Evolutionary conservation across 2,329 filamentous ascomycete species (phyloP), one percentile per base, ranked within the genome.

Genomic region (Xylaria sp.): DNA sequence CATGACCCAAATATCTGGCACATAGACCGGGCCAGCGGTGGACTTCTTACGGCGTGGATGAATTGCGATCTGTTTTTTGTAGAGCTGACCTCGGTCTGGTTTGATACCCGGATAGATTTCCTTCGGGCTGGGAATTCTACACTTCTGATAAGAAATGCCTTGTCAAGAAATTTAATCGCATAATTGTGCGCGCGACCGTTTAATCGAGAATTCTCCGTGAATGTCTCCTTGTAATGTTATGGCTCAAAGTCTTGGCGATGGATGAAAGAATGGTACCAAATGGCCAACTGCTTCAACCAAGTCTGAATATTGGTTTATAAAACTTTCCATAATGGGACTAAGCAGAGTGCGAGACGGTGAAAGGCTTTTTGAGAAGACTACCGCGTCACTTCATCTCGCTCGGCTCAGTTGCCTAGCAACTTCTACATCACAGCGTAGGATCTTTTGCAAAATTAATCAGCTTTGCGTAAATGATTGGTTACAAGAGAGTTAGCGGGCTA

Each of bases 41-140:
- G 70, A 68, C 60, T 55, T 60, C 62, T 64, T 40, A 65, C 57
- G 68, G 68, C 67, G 63, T 68, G 70, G 72, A 63, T 61, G 71
- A 63, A 62, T 72, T 68, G 59, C 51, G 60, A 66, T 62, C 54
- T 72, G 60, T 68, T 65, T 65, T 60, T 65, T 72, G 65, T 70
- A 71, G 65, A 71, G 65, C 68, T 71, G 69, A 68, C 66, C 64
- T 74, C 68, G 64, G 60, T 69, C 63, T 69, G 77, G 75, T 76
- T 79, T 79, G 78, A 80, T 80, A 80, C 78, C 78, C 78, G 78
- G 77, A 77, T 80, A 80, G 78, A 72, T 77, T 78, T 69, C 69
- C 70, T 73, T 76, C 74, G 72, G 73, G 72, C 69, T 67, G 64
- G 69, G 71, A 65, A 73, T 70, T 73, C 42, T 61, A 65, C 66